Conservation (phyloP, 345 rosid species). For the Cochlearia excelsa region DNA sequence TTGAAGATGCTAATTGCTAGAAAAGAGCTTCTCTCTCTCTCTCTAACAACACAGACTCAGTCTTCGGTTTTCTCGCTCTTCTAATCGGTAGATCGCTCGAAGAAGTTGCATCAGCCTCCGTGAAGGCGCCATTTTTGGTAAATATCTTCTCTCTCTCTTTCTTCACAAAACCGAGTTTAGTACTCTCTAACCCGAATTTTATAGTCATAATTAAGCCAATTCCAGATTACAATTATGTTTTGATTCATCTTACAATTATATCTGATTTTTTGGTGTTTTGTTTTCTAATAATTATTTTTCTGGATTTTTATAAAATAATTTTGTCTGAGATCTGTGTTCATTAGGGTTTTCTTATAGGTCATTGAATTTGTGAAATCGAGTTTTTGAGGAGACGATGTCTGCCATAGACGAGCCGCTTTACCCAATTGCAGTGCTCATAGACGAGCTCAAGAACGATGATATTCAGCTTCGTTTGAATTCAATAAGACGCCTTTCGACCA, state of each 20-base stretch:
- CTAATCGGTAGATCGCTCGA: slow-evolving; percentile 31
- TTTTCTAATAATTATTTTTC: no score
- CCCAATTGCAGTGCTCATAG: slow-evolving; percentile 78
- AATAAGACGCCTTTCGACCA: slow-evolving; percentile 72
- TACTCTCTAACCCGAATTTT: no score
- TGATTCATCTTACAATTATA: no score
- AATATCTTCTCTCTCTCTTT: not conserved
- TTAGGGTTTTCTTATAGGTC: no score
- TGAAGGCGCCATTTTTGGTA: slow-evolving; percentile 31
- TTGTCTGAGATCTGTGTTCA: no score
- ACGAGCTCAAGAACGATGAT: slow-evolving; percentile 81
- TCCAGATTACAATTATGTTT: no score
- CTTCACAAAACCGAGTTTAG: no score
- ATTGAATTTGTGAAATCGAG: no score
- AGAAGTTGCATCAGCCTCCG: slow-evolving; percentile 14
- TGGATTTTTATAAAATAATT: no score
- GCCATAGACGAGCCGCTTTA: slow-evolving; percentile 70
- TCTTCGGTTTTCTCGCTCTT: slow-evolving; percentile 15
- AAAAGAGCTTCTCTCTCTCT: slow-evolving; percentile 17
- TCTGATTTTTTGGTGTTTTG: no score
- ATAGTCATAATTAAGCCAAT: no score
- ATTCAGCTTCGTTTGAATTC: slow-evolving; percentile 84
- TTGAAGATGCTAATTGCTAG: slow-evolving; percentile 13
- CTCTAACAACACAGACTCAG: not conserved
- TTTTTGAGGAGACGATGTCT: slow-evolving; percentile 42